Evolutionary conservation across 352 stramenopile species (phyloP), one percentile per base, ranked within the genome.

Genomic region (Thraustochytrium striatum): DNA sequence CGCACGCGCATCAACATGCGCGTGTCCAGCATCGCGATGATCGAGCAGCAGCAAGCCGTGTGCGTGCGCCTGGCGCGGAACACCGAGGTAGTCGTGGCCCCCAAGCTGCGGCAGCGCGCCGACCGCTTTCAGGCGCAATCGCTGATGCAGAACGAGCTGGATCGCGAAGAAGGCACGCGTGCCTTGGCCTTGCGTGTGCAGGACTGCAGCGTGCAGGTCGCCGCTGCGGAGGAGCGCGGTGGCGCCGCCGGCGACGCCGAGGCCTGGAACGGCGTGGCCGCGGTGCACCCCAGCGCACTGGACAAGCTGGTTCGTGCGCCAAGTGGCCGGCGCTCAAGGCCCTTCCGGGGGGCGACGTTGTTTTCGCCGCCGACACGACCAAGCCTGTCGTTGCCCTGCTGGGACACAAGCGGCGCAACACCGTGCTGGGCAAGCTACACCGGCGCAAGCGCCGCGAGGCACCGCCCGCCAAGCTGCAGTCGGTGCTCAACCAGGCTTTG

Each of bases 1-100:
- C 65, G 61, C 65, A 75, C 50, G 1, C 44, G 44, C n/a, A 75
- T 75, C 65, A 75, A 75, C 28, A 75, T 75, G 65, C 65, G 52
- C 30, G 65, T 75, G 9, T 62, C 65, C n/a, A 75, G 41, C n/a
- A 75, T 75, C 25, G 16, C 44, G 16, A 25, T 75, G 9, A 43
- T 75, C 0, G 65, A 75, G 65, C 44, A 75, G 39, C 41, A 43
- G n/a, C 65, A 75, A 25, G 65, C 65, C 7, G 11, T 75, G 9
- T 75, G 65, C 39, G 65, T 75, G 35, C 65, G 65, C 41, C 65
- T 75, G 25, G 65, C 65, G 32, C 65, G 65, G 30, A 75, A 75
- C 41, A 75, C 65, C 16, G 65, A 75, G 50, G 65, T 75, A 19
- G 33, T 75, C 7, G 65, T 75, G 39, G 65, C 65, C 25, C 65